Base-by-base conservation (phyloP, 2,329 filamentous ascomycete species). In the Botrytis paeoniae region DNA sequence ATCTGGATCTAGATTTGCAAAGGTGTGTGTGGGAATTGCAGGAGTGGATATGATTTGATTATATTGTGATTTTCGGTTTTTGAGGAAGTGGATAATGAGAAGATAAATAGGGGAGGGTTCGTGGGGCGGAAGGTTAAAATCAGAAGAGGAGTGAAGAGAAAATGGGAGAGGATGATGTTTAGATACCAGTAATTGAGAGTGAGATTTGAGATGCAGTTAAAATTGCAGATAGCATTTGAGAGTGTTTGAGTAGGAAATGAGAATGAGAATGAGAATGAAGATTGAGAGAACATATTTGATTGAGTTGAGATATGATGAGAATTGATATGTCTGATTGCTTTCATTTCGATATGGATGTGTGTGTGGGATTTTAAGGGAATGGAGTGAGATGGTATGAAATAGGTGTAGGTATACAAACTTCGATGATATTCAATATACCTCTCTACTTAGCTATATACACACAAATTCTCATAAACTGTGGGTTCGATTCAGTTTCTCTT, bases 101-200 rank as follows among this genome's bases (percentile, higher is more conserved):
- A n/a, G 37, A 25, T 54, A 29, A 7, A 48, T 54, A 32, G 14
- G 51, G 20, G 16, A 51, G 4, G 3, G 48, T 2, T 68, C 57
- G 10, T 54, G 35, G n/a, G 5, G 9, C 22, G n/a, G 8, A 3
- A 16, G 3, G 7, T 54, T 18, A 29, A 54, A 29, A 54, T 39
- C 25, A n/a, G 48, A 9, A 54, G 12, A 29, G 16, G 37, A 22
- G 25, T 66, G 45, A 54, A 29, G 25, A 25, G 45, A 12, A 35
- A 29, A 22, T 37, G 18, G 4, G 10, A 37, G 10, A 16, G 60
- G 60, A 29, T 35, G 45, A 54, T 66, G 29, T 66, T 29, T 48
- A 39, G 64, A 54, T 66, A 66, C 64, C 64, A 54, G n/a, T 66
- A 22, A n/a, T 65, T 65, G 32, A 14, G 35, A 37, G n/a, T 14